A percentile compares a stretch with the other conserved stretches of the same genome.
Conservation (phyloP, 768 basidiomycete species). For the Crepidotus variabilis region DNA sequence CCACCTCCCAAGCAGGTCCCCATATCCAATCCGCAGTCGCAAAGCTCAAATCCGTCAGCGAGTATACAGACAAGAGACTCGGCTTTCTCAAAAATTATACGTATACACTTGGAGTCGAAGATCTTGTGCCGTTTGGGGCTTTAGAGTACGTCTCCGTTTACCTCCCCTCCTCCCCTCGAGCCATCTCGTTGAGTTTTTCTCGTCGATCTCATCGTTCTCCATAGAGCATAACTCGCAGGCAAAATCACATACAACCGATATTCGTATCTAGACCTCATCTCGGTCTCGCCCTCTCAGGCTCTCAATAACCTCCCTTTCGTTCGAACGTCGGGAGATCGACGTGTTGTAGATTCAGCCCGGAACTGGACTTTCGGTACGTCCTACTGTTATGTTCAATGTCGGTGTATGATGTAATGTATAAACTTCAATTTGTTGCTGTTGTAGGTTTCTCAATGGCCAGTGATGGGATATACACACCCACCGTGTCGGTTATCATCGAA, state of each 20-base stretch:
- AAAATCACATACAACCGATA: slow-evolving; percentile 52
- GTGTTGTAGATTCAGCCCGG: slow-evolving; percentile 63
- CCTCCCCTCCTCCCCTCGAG: background rate
- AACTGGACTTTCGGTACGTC: slow-evolving; percentile 66
- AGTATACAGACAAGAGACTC: slow-evolving; percentile 42
- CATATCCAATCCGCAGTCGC: slow-evolving; percentile 43
- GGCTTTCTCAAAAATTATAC: slow-evolving; percentile 54
- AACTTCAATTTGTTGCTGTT: too few relatives aligned
- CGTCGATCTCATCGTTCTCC: background rate
- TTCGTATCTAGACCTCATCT: slow-evolving; percentile 39
- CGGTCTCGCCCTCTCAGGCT: too few relatives aligned
- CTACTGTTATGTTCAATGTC: too few relatives aligned
- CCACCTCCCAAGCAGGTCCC: slow-evolving; percentile 46
- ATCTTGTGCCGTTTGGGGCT: slow-evolving; percentile 67
- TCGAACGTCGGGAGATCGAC: slow-evolving; percentile 40
- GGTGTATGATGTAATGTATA: too few relatives aligned
- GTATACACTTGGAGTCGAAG: slow-evolving; percentile 54
- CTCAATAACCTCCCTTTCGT: slow-evolving; percentile 45
- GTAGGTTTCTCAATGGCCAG: slow-evolving; percentile 67
- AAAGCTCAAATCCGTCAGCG: slow-evolving; percentile 47
- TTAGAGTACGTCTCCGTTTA: slow-evolving; percentile 41
- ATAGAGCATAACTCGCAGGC: slow-evolving; percentile 47
- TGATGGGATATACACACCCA: slow-evolving; percentile 37
- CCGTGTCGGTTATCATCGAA: slow-evolving; percentile 52
- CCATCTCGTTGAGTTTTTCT: too few relatives aligned